A percentile compares a stretch with the other conserved stretches of the same genome.
Evolutionary conservation across 2,329 filamentous ascomycete genomes (phyloP).

Genomic region (Sporothrix inflata): DNA sequence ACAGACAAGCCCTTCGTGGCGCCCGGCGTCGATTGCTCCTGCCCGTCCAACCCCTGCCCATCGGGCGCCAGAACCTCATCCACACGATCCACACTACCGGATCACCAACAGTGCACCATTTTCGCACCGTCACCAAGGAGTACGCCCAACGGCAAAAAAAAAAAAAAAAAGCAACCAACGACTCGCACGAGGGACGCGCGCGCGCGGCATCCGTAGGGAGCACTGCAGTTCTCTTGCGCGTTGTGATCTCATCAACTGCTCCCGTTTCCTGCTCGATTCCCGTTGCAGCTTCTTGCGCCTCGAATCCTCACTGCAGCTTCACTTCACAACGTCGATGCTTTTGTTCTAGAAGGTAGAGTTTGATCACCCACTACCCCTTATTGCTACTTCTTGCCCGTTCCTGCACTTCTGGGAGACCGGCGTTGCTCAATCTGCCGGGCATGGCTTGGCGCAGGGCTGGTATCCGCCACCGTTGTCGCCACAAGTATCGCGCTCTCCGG

Average conservation of each 20-base stretch:
- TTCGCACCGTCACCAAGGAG: background rate
- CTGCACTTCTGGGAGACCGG: background rate
- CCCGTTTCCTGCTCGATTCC: background rate
- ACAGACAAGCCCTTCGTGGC: background rate
- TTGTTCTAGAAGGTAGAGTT: background rate
- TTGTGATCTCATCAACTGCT: background rate
- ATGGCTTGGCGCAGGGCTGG: background rate
- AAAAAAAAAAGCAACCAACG: background rate
- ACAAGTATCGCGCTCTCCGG: conserved; percentile 1
- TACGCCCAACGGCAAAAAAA: background rate
- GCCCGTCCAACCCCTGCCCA: background rate
- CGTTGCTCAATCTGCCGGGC: background rate
- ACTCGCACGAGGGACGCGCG: background rate
- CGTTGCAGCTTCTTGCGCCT: background rate
- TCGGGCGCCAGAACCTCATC: background rate
- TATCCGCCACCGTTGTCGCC: conserved; percentile 6
- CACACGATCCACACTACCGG: background rate
- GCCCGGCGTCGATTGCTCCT: background rate
- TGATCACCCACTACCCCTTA: background rate
- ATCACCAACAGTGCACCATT: background rate
- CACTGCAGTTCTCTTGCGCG: background rate
- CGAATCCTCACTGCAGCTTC: background rate
- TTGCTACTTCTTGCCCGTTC: background rate
- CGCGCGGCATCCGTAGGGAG: background rate
- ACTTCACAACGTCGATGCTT: background rate